Conservation (phyloP, 345 rosid genomes). For the Mercurialis annua region DNA sequence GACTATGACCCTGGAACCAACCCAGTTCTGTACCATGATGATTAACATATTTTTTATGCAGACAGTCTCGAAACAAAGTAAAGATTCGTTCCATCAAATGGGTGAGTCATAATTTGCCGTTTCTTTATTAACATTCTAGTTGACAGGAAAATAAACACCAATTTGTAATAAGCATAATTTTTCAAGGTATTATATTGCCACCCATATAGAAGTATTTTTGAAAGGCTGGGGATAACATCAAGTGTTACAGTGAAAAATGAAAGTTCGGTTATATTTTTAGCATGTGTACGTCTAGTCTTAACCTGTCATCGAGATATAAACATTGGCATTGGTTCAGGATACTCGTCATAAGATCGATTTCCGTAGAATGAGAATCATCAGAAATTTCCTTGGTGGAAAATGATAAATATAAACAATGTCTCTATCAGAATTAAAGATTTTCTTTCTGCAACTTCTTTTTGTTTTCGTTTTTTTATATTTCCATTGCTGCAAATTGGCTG, state of each 20-base stretch:
- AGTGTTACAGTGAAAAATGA: too few relatives aligned
- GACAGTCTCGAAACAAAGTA: slow-evolving; percentile 2
- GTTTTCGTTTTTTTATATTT: background rate
- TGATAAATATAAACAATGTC: background rate
- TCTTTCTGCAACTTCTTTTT: background rate
- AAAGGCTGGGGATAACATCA: too few relatives aligned
- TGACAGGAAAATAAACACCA: background rate
- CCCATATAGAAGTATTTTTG: too few relatives aligned
- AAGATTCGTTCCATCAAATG: slow-evolving; percentile 8
- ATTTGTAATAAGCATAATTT: slow-evolving; percentile 3
- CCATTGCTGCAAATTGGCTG: background rate
- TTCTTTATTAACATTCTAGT: background rate
- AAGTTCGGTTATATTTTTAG: too few relatives aligned
- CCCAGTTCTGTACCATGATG: slow-evolving; percentile 17
- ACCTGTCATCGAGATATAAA: too few relatives aligned
- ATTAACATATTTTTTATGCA: slow-evolving; percentile 2
- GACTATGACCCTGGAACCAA: background rate
- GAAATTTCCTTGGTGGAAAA: background rate
- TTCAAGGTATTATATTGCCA: too few relatives aligned
- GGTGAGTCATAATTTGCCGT: background rate
- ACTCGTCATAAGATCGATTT: too few relatives aligned
- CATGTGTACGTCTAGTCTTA: too few relatives aligned
- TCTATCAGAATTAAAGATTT: background rate
- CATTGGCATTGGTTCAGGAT: too few relatives aligned
- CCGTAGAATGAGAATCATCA: background rate